phyloP scores from a whole-genome alignment of 1,284 basidiomycete genomes.

The Papiliotrema terrestris region DNA sequence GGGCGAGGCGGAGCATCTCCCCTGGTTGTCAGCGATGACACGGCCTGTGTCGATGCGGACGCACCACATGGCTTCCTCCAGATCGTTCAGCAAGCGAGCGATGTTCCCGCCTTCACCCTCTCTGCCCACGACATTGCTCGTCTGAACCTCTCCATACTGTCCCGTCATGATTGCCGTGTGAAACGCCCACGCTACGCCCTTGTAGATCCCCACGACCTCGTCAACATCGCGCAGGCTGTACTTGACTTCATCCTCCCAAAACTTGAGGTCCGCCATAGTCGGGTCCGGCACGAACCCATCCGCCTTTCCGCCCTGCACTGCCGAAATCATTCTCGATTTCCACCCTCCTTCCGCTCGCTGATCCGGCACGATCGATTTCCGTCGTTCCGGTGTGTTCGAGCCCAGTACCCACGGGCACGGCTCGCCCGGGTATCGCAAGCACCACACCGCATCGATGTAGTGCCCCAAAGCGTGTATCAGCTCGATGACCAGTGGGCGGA shows the following conservation, averaged over 20 bases:
- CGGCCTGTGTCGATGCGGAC: not conserved
- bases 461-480: constrained; percentile 41
- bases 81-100: constrained; percentile 38
- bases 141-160: constrained; percentile 29
- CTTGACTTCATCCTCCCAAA: constrained; percentile 37
- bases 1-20: constrained; percentile 41
- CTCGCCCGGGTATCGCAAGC: constrained; percentile 15
- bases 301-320: constrained; percentile 34
- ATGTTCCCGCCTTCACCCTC: constrained; percentile 31
- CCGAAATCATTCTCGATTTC: constrained; percentile 35
- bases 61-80: constrained; percentile 44
- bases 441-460: constrained; percentile 43
- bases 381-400: not conserved
- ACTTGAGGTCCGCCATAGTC: constrained; percentile 22
- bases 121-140: constrained; percentile 24
- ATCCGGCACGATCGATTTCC: constrained; percentile 1
- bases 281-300: constrained; percentile 23
- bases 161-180: constrained; percentile 26
- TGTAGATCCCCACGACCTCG: constrained; percentile 40
- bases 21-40: constrained; percentile 19
- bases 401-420: constrained; percentile 25
- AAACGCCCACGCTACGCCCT: constrained; percentile 39
- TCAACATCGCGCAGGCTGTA: constrained; percentile 38
- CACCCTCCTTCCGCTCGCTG: constrained; percentile 7
- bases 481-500: constrained; percentile 42